phyloP scores from a whole-genome alignment of 768 basidiomycete genomes.

The Kwoniella mangroviensis region DNA sequence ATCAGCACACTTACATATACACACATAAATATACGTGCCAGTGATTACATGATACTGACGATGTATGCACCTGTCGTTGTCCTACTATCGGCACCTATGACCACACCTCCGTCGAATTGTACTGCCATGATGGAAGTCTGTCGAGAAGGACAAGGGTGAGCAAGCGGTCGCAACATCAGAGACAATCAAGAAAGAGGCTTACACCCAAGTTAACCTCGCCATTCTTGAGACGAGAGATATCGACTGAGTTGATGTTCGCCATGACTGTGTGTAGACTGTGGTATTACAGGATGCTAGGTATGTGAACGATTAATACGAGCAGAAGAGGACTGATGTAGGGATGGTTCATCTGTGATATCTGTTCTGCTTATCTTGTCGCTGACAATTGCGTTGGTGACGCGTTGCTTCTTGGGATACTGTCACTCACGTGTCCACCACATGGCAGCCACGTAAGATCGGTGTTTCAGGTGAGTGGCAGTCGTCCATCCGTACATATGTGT shows the following conservation, averaged over 20 bases:
- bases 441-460: background rate
- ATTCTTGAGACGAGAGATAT: slow-evolving; percentile 83
- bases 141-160: slow-evolving; percentile 21
- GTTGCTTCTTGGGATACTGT: too few relatives aligned
- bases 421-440: slow-evolving; percentile 3
- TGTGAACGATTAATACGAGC: background rate
- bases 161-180: background rate
- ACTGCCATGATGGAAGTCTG: slow-evolving; percentile 99
- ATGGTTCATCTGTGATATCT: background rate
- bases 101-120: slow-evolving; percentile 90
- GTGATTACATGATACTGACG: slow-evolving; percentile 61
- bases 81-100: slow-evolving; percentile 95
- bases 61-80: slow-evolving; percentile 97
- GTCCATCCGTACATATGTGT: too few relatives aligned
- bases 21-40: background rate
- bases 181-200: slow-evolving; percentile 59
- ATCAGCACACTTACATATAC: background rate
- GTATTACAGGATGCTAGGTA: background rate
- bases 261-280: slow-evolving; percentile 40
- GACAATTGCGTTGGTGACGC: slow-evolving; percentile 15
- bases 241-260: slow-evolving; percentile 67
- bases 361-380: too few relatives aligned
- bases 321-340: background rate
- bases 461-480: background rate
- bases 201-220: slow-evolving; percentile 98